Conservation (phyloP, 164 flowering plant genomes). For the Platanus orientalis region DNA sequence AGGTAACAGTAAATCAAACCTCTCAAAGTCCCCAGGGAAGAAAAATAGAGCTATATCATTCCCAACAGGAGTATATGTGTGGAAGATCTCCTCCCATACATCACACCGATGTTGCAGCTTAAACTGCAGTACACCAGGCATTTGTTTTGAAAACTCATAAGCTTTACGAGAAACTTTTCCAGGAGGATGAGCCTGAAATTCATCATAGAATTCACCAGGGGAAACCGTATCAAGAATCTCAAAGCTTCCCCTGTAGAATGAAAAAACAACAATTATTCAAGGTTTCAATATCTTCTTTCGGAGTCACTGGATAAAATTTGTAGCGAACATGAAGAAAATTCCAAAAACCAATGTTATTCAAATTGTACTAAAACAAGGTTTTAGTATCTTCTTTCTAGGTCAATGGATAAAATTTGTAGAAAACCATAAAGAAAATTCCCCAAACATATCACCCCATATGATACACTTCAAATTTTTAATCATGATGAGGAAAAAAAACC, state of each 20-base stretch:
- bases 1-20: conserved; percentile 21
- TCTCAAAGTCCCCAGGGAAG: conserved; percentile 12
- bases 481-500: too few species aligned
- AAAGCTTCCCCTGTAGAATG: conserved; percentile 22
- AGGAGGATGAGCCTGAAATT: conserved; percentile 26
- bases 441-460: too few species aligned
- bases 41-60: conserved; percentile 28
- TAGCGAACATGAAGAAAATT: too few species aligned
- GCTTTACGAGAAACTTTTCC: conserved; percentile 18
- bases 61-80: conserved; percentile 11
- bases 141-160: conserved; percentile 16
- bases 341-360: too few species aligned
- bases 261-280: too few species aligned
- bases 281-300: not conserved
- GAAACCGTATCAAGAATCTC: conserved; percentile 5
- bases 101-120: conserved; percentile 15
- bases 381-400: too few species aligned
- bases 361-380: too few species aligned
- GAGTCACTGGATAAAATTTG: not conserved
- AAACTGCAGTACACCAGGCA: conserved; percentile 18
- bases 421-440: not conserved
- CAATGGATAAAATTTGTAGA: too few species aligned
- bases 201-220: conserved; percentile 5
- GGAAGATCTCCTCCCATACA: conserved; percentile 19
- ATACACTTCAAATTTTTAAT: too few species aligned